These are phyloP conservation scores for Phytopythium montanum DNA, from an alignment of 352 stramenopile species.

Conservation along the genomic window DNA sequence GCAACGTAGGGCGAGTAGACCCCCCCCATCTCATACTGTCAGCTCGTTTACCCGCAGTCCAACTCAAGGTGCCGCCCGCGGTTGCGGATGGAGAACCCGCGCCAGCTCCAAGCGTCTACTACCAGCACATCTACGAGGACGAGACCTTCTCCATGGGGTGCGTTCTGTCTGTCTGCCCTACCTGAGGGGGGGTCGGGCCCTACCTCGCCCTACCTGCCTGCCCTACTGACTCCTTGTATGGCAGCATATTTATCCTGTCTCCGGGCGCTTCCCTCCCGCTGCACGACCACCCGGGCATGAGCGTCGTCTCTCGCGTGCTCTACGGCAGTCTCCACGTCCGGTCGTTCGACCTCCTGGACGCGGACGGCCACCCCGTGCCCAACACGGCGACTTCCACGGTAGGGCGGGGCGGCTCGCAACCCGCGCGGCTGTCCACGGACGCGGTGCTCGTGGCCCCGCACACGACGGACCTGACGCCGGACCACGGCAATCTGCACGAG, in stretches of 20 bases:
- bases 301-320: constrained; percentile 76
- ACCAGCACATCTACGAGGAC: constrained; percentile 83
- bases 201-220: too few species aligned
- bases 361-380: constrained; percentile 8
- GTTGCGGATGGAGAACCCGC: constrained; percentile 5
- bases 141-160: constrained; percentile 80
- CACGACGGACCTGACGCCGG: constrained; percentile 68
- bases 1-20: neutral
- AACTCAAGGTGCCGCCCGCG: constrained; percentile 41
- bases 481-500: constrained; percentile 75
- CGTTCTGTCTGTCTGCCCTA: neutral
- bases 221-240: too few species aligned
- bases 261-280: constrained; percentile 66
- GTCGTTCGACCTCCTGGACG: constrained; percentile 52
- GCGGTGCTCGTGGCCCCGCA: constrained; percentile 40
- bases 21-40: neutral
- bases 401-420: neutral
- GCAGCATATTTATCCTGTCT: constrained; percentile 82
- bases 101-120: constrained; percentile 39
- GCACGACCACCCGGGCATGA: constrained; percentile 85
- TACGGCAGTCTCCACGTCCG: constrained; percentile 67
- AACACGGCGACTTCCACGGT: too few species aligned
- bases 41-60: constrained; percentile 27
- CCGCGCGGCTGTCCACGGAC: constrained; percentile 40
- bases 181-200: too few species aligned